Conservation (phyloP, 108 stramenopile species). For the Cyclotella sp. region DNA sequence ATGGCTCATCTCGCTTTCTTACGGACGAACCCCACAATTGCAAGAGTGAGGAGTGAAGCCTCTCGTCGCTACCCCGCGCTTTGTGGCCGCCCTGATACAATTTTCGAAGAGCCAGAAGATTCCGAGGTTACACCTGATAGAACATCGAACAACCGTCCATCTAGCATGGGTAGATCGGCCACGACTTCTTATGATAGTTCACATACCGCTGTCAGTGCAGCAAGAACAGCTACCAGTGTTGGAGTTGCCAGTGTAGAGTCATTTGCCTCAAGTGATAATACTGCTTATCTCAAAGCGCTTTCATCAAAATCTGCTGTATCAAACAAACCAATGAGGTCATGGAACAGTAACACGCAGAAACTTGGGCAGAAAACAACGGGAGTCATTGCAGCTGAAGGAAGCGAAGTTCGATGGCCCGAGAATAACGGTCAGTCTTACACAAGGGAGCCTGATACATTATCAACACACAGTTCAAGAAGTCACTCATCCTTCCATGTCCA, state of each 20-base stretch:
- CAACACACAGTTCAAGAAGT: conserved; percentile 17
- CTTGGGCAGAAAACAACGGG: conserved; percentile 1
- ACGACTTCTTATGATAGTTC: conserved; percentile 7
- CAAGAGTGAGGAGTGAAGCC: conserved; percentile 36
- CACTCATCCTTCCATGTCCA: conserved; percentile 14
- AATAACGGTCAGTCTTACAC: conserved; percentile 32
- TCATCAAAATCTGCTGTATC: conserved; percentile 74
- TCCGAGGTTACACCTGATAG: neutral
- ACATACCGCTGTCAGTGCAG: neutral
- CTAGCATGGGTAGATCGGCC: conserved; percentile 7
- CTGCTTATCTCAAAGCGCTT: conserved; percentile 73
- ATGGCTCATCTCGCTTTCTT: conserved; percentile 69
- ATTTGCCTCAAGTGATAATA: conserved; percentile 66
- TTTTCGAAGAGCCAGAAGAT: conserved; percentile 57
- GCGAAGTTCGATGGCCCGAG: conserved; percentile 40
- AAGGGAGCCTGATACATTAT: conserved; percentile 43
- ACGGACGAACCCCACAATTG: conserved; percentile 57
- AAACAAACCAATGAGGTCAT: conserved; percentile 30
- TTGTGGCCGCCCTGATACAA: conserved; percentile 72
- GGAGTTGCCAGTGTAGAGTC: conserved; percentile 59
- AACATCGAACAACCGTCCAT: neutral
- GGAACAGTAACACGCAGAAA: conserved; percentile 11
- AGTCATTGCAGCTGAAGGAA: conserved; percentile 10
- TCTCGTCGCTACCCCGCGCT: conserved; percentile 50
- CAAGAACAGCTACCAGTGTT: conserved; percentile 1